Evolutionary conservation across 768 basidiomycete genomes (phyloP), one percentile per base, ranked within the genome.

Genomic region (Phylloporus arenicola): DNA sequence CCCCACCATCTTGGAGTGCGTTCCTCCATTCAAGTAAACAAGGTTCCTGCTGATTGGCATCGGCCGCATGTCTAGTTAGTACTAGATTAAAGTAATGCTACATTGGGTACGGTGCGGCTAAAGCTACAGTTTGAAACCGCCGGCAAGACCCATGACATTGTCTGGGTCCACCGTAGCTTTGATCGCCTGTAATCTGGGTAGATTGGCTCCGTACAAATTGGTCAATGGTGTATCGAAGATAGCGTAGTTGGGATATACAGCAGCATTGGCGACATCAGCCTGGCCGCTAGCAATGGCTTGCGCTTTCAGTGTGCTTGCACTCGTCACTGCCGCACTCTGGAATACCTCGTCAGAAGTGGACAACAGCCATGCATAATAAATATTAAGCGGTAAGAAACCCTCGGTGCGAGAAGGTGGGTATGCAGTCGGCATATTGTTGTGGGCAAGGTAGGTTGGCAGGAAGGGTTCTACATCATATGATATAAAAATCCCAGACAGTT

Each of bases 211-310:
- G 51, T 78, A 84, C 29, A 84, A 61, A 5, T 59, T 35, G 27
- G 67, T 56, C 31, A 81, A 38, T 0, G 78, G 73, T 11, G 80
- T 82, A 50, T 73, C 74, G 48, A 58, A 69, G 1, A 79, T 67
- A 2, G 81, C 80, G 53, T 80, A 82, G 59, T 85, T 84, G 7
- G 72, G 68, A 57, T 86, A 83, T 22, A 71, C 42, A 2, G 74
- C 56, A 6, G 69, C 74, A 22, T 69, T 58, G 7, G 54, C 58
- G 14, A 72, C 48, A 43, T 68, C 59, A 13, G 5, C 30, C 57
- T 79, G 77, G 12, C 76, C 80, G 24, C 72, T 69, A 20, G 56
- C 57, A 8, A 71, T 54, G 3, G 76, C 77, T 14, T 71, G 64
- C 11, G 63, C 48, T 5, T 61, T 65, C 43, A 82, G 66, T 2